Conservation (phyloP, 495 filamentous ascomycete genomes). For the Penicillium riverlandense region DNA sequence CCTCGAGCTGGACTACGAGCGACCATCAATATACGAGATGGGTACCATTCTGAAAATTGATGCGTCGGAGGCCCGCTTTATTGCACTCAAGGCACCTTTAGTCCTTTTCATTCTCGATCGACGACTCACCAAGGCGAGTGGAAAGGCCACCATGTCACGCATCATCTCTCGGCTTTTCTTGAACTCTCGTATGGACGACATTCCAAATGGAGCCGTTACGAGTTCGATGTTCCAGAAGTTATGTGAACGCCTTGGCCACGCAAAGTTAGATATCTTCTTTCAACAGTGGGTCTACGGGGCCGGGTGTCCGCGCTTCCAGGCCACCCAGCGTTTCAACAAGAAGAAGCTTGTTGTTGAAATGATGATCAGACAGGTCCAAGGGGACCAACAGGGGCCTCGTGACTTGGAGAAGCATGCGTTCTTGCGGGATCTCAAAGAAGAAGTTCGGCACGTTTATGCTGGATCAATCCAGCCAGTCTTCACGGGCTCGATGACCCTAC, state of each 20-base stretch:
- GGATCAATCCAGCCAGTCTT: conserved; percentile 69
- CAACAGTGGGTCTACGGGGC: conserved; percentile 85
- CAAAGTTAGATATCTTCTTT: conserved; percentile 81
- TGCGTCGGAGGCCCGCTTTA: conserved; percentile 74
- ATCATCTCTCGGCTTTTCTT: conserved; percentile 77
- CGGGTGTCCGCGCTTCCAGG: conserved; percentile 79
- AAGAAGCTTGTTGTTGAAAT: conserved; percentile 95
- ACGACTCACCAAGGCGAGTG: conserved; percentile 78
- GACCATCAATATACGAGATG: conserved; percentile 76
- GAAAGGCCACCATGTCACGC: conserved; percentile 72
- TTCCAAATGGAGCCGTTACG: conserved; percentile 64
- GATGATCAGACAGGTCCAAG: conserved; percentile 76
- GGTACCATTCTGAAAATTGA: conserved; percentile 75
- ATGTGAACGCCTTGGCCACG: conserved; percentile 82
- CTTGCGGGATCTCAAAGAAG: conserved; percentile 74
- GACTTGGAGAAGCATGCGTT: conserved; percentile 62
- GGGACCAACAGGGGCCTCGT: conserved; percentile 38
- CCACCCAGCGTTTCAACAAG: conserved; percentile 90
- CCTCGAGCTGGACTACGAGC: conserved; percentile 69
- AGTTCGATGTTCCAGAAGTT: conserved; percentile 66
- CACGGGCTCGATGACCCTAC: conserved; percentile 91
- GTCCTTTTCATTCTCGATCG: conserved; percentile 92
- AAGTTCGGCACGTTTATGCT: conserved; percentile 60
- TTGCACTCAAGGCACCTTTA: conserved; percentile 83
- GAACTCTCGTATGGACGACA: conserved; percentile 70